These are phyloP conservation scores for Galium porrigens DNA, from an alignment of 305 asterid genomes.

Conservation along the genomic window DNA sequence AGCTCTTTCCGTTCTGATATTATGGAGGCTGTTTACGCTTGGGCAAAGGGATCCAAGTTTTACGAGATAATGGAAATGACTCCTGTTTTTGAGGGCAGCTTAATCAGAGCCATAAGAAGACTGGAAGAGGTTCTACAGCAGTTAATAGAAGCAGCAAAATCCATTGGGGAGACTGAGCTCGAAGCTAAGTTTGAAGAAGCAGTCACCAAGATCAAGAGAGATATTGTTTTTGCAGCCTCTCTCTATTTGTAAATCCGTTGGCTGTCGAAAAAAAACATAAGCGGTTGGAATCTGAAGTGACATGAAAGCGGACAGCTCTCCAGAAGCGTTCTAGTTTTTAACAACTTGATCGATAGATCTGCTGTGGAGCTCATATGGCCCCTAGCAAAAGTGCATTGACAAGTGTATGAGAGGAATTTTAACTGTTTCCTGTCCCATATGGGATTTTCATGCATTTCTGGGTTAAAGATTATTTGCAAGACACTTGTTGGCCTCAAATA, in stretches of 20 bases:
- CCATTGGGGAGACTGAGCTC: conserved; percentile 73
- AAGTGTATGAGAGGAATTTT: too few relatives aligned
- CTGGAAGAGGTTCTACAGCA: conserved; percentile 94
- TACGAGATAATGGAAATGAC: conserved; percentile 85
- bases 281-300: too few relatives aligned
- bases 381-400: not conserved
- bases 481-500: too few relatives aligned
- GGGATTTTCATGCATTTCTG: not conserved
- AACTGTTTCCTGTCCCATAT: not conserved
- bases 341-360: not conserved
- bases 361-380: not conserved
- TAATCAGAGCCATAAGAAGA: conserved; percentile 91
- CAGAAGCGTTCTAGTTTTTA: not conserved
- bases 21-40: conserved; percentile 83
- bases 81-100: conserved; percentile 88
- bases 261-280: not conserved
- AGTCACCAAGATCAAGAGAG: conserved; percentile 81
- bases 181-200: conserved; percentile 85
- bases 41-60: conserved; percentile 88
- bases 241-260: conserved; percentile 41
- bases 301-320: too few relatives aligned
- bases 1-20: conserved; percentile 85
- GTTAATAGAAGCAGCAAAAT: conserved; percentile 74
- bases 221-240: conserved; percentile 96
- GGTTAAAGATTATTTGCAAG: not conserved